These are phyloP conservation scores for Sanghuangporus sanghuang DNA, from an alignment of 1,284 basidiomycete genomes.

Conservation along the genomic window DNA sequence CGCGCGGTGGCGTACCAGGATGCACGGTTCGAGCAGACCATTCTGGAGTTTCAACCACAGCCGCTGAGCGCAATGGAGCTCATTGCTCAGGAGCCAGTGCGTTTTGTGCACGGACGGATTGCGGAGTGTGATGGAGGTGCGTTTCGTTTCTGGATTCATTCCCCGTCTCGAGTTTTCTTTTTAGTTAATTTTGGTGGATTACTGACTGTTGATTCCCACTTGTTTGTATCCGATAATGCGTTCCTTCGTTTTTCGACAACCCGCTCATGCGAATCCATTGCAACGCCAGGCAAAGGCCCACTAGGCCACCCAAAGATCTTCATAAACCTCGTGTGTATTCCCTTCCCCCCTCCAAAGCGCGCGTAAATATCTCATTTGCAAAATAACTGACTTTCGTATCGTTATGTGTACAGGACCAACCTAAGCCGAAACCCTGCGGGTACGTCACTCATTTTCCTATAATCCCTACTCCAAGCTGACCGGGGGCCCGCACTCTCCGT, in stretches of 20 bases:
- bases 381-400: constrained; percentile 14
- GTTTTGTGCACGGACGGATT: constrained; percentile 74
- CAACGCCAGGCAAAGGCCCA: constrained; percentile 77
- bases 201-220: neutral
- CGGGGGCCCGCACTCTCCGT: constrained; percentile 13
- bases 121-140: constrained; percentile 92
- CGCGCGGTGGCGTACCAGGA: constrained; percentile 36
- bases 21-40: constrained; percentile 90
- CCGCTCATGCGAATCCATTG: neutral
- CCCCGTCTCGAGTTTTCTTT: neutral
- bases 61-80: constrained; percentile 92
- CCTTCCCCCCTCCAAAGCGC: neutral
- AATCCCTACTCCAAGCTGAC: constrained; percentile 20
- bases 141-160: constrained; percentile 26
- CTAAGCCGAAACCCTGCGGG: constrained; percentile 76
- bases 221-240: neutral
- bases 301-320: constrained; percentile 96
- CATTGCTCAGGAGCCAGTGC: constrained; percentile 81
- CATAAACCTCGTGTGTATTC: constrained; percentile 80
- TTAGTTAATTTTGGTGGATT: neutral
- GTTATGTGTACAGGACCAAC: constrained; percentile 52
- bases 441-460: constrained; percentile 32
- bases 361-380: constrained; percentile 8
- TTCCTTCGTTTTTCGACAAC: too few species aligned
- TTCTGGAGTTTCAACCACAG: constrained; percentile 81